phyloP scores from a whole-genome alignment of 345 rosid species.

The Dovyalis caffra region DNA sequence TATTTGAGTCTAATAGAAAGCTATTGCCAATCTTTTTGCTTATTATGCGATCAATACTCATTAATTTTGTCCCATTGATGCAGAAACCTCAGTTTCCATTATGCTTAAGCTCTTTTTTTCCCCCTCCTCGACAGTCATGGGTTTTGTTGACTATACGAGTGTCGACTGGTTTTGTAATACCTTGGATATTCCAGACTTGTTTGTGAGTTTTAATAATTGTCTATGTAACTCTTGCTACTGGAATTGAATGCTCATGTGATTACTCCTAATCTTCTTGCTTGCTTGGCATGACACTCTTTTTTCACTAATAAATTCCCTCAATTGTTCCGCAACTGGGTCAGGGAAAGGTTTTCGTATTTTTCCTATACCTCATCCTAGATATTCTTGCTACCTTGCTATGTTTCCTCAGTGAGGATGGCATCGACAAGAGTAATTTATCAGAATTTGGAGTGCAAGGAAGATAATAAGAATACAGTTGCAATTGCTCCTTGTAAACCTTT shows the following conservation, averaged over 20 bases:
- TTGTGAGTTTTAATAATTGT: too few species aligned
- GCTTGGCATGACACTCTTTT: background rate
- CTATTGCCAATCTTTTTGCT: background rate
- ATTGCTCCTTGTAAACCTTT: background rate
- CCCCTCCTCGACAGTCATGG: too few species aligned
- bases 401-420: background rate
- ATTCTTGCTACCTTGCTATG: background rate
- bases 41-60: background rate
- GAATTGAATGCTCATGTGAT: too few species aligned
- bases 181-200: too few species aligned
- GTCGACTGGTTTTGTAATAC: background rate
- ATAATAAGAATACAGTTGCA: background rate
- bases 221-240: too few species aligned
- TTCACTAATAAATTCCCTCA: too few species aligned
- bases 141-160: background rate
- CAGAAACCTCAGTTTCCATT: background rate
- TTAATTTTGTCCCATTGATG: background rate
- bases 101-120: too few species aligned
- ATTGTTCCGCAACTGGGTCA: too few species aligned
- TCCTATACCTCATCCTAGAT: background rate
- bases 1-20: background rate
- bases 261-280: too few species aligned
- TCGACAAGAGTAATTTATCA: background rate
- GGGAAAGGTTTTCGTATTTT: background rate
- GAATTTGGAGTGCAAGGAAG: background rate